Conservation (phyloP, 306 rosid genomes). For the Quercus engelmannii region DNA sequence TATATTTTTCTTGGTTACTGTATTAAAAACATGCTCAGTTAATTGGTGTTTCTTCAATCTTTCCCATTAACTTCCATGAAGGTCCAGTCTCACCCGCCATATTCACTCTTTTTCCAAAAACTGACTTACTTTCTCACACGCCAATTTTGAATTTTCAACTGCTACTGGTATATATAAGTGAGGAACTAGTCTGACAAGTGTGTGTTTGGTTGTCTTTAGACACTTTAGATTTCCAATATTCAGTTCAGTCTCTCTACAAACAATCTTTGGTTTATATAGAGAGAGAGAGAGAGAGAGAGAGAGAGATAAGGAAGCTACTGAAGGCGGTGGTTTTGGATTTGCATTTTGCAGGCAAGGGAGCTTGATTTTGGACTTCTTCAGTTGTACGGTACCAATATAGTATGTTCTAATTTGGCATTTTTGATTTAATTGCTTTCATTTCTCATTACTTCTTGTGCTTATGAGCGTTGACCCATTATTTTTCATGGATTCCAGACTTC, state of each 20-base stretch:
- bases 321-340: background rate
- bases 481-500: background rate
- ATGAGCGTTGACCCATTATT: background rate
- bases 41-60: background rate
- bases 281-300: background rate
- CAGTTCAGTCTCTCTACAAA: background rate
- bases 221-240: background rate
- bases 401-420: background rate
- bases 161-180: background rate
- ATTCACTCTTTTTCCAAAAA: background rate
- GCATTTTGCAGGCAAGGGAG: background rate
- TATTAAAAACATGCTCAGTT: background rate
- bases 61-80: slow-evolving; percentile 16
- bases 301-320: background rate
- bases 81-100: background rate
- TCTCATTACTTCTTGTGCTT: background rate
- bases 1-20: background rate
- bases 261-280: background rate
- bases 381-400: background rate
- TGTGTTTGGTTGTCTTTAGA: background rate
- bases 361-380: background rate
- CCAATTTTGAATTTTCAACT: slow-evolving; percentile 29
- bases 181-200: background rate
- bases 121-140: background rate
- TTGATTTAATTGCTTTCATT: background rate